These are phyloP conservation scores for Skeletonema costatum DNA, from an alignment of 108 stramenopile species.

Conservation along the genomic window DNA sequence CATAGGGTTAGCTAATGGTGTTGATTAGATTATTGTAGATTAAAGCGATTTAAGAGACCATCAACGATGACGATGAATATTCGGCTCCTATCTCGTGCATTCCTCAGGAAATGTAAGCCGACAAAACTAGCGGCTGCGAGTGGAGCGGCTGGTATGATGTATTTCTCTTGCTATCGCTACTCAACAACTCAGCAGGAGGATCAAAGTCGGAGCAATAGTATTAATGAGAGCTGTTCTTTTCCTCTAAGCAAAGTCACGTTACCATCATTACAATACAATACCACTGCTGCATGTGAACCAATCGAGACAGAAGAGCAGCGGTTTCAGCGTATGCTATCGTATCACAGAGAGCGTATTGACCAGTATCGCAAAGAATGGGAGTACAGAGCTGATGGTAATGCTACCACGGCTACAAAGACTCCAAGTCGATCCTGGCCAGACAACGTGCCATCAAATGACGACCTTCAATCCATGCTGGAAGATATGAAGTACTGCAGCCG, in stretches of 20 bases:
- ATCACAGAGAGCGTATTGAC: constrained; percentile 21
- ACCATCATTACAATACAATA: not conserved
- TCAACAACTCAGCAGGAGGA: not conserved
- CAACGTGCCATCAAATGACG: constrained; percentile 22
- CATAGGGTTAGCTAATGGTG: too few relatives aligned
- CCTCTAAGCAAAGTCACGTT: not conserved
- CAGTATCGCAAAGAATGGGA: constrained; percentile 48
- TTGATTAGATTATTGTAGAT: too few relatives aligned
- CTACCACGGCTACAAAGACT: constrained; percentile 20
- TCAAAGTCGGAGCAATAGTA: not conserved
- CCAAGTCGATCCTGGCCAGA: constrained; percentile 41
- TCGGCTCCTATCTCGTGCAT: not conserved
- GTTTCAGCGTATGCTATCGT: constrained; percentile 20
- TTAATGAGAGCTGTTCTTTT: not conserved
- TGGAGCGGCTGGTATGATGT: not conserved
- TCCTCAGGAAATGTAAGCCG: not conserved
- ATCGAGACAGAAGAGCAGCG: constrained; percentile 27
- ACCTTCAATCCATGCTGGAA: constrained; percentile 14
- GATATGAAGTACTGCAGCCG: constrained; percentile 39
- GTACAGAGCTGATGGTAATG: constrained; percentile 15
- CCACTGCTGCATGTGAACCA: not conserved
- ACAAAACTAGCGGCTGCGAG: not conserved
- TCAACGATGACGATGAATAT: not conserved
- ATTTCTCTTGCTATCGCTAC: not conserved
- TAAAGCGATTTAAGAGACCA: too few relatives aligned